Evolutionary conservation across 768 basidiomycete genomes (phyloP), one percentile per base, ranked within the genome.

Genomic region (Hygrocybe punicea): DNA sequence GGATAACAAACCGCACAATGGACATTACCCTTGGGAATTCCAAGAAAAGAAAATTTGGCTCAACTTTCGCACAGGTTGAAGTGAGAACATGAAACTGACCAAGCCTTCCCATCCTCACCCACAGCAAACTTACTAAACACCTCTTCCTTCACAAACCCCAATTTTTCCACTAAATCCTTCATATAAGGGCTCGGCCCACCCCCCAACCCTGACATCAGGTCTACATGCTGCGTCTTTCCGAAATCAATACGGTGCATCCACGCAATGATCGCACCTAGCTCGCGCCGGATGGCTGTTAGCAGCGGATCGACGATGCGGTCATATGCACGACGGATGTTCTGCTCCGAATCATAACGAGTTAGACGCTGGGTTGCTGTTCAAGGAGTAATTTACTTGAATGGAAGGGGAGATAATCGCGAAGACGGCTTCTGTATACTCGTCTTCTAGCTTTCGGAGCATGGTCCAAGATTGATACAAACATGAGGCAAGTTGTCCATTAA

Each of bases 121-220:
- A 93, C 74, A 46, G 71, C 75, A 70, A 87, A 93, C 59, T 82
- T 82, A 46, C 73, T 80, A 11, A 98, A 68, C 17, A 98, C 69
- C 63, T 95, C 92, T 14, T 76, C 69, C 71, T 91, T 91, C 60
- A 98, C 76, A 66, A 91, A 94, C 1, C 78, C 73, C 46, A 99
- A 74, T 73, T 93, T 97, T 56, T 97, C 95, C 7, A 85, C 82
- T 54, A 99, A 77, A 60, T 96, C 93, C 68, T 91, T 90, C 84
- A 98, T 89, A 71, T 98, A 98, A 13, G 86, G 70, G 70, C 91
- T 96, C 4, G 88, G 75, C 6, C 84, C 76, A 8, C 84, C 84
- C 14, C 84, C 83, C 68, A 83, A 82, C 16, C 81, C 82, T 44
- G 81, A 74, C 71, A 78, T 78, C 1, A 88, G 80, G 60, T 93